These are phyloP conservation scores for Torulaspora pretoriensis DNA, from an alignment of 1,139 yeast species.

Conservation along the genomic window DNA sequence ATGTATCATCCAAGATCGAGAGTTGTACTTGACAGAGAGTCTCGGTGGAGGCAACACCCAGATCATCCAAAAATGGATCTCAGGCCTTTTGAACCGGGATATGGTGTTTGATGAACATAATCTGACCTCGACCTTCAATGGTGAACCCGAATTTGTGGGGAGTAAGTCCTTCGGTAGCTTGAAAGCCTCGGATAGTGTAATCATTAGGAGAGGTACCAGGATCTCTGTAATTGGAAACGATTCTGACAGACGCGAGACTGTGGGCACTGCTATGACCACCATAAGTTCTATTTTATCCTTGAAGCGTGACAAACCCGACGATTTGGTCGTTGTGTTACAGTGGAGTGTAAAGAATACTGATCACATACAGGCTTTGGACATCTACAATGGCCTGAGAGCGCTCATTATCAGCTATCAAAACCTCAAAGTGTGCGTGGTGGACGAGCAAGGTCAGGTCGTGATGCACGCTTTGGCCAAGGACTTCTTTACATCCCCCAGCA, in stretches of 20 bases:
- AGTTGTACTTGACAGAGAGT: conserved; percentile 21
- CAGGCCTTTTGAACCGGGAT: conserved; percentile 28
- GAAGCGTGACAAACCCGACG: conserved; percentile 29
- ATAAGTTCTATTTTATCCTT: conserved; percentile 32
- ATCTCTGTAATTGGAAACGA: conserved; percentile 7
- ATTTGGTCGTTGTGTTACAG: conserved; percentile 30
- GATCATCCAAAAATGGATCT: conserved; percentile 35
- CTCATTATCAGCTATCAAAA: conserved; percentile 20
- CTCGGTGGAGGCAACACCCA: conserved; percentile 19
- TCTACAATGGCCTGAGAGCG: conserved; percentile 29
- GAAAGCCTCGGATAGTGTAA: conserved; percentile 18
- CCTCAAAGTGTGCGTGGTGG: conserved; percentile 23
- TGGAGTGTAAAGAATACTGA: conserved; percentile 21
- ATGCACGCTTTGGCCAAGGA: conserved; percentile 9
- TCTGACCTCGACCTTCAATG: conserved; percentile 30
- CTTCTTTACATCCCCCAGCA: conserved; percentile 2
- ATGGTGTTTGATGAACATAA: conserved; percentile 22
- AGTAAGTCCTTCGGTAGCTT: background rate
- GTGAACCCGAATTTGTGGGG: conserved; percentile 2
- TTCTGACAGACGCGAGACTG: conserved; percentile 12
- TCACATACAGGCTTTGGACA: conserved; percentile 16
- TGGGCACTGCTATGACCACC: conserved; percentile 24
- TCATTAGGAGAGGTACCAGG: conserved; percentile 24
- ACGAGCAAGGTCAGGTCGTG: conserved; percentile 16
- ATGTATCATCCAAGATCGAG: conserved; percentile 12